Conservation (phyloP, 306 rosid genomes). For the Leucaena leucocephala region DNA sequence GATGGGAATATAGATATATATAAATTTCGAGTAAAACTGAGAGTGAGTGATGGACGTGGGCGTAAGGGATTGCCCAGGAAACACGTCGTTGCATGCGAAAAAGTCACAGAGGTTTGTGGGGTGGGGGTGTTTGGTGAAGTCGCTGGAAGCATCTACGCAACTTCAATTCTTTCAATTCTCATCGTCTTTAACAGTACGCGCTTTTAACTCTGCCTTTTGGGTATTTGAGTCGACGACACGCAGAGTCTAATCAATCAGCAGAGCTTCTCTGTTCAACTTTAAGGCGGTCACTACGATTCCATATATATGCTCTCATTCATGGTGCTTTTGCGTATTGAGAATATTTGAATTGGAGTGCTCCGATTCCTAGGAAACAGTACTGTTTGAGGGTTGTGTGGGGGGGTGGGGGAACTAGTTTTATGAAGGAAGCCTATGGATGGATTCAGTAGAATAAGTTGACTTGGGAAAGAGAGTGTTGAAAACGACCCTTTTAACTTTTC, state of each 20-base stretch:
- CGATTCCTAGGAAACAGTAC: no score
- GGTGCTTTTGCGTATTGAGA: no score
- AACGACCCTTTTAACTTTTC: no score
- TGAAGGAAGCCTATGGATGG: no score
- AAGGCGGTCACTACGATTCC: no score
- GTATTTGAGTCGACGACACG: neutral
- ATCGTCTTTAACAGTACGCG: neutral
- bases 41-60: neutral
- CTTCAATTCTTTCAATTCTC: neutral
- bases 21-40: neutral
- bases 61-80: neutral
- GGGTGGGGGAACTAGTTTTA: no score
- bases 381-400: no score
- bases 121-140: neutral
- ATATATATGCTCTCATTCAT: no score
- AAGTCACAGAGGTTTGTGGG: conserved; percentile 21
- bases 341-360: no score
- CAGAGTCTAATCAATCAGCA: neutral
- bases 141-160: conserved; percentile 39
- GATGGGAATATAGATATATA: neutral
- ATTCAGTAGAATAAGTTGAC: no score
- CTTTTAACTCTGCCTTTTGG: neutral
- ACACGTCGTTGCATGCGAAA: conserved; percentile 34
- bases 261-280: no score
- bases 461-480: no score